Evolutionary conservation across 2,329 filamentous ascomycete species (phyloP), one percentile per base, ranked within the genome.

Genomic region (Microcyclospora pomicola): DNA sequence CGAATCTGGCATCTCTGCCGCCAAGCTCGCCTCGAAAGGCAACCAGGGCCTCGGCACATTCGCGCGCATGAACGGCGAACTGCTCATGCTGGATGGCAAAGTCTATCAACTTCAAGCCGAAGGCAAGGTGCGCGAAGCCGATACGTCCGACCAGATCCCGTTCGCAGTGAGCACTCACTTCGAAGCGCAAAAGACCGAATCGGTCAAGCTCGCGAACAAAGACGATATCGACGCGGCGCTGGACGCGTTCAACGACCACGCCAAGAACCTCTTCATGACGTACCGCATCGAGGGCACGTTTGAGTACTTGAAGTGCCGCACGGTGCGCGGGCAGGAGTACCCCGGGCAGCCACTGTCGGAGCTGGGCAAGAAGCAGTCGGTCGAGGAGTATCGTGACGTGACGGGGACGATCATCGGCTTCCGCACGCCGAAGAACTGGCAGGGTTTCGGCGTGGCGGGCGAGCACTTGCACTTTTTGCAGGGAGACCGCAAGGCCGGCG

Each of bases 11-110:
- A 68, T 68, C 40, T 52, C 63, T 36, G 66, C 63, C 34, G 58
- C 64, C 31, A 59, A 67, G 48, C 60, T 70, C 40, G 52, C 61
- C 11, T 50, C 55, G 31, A 61, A 67, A 47, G 67, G 68, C 36
- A 67, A 67, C 47, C 59, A 68, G 56, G 68, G 67, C 41, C 59
- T 71, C 9, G 67, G 67, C 41, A 65, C 65, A 27, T 69, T 65
- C 43, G 49, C 54, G 1, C 49, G 51, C 27, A 63, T 67, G 52
- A 53, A 66, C 43, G 64, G 64, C 36, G 64, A 66, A 42, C 50
- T 66, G 10, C 39, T 66, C n/a, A 52, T 65, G 29, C 48, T 66
- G 7, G 61, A 67, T 41, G 56, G 52, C 39, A 54, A 48, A 24
- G 54, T 60, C 15, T 65, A 66, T 45, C 62, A 66, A 42, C 52